Percentiles rank a stretch among this genome's conserved stretches.
phyloP scores from a whole-genome alignment of 2,329 filamentous ascomycete species.

The Fonsecaea monophora region DNA sequence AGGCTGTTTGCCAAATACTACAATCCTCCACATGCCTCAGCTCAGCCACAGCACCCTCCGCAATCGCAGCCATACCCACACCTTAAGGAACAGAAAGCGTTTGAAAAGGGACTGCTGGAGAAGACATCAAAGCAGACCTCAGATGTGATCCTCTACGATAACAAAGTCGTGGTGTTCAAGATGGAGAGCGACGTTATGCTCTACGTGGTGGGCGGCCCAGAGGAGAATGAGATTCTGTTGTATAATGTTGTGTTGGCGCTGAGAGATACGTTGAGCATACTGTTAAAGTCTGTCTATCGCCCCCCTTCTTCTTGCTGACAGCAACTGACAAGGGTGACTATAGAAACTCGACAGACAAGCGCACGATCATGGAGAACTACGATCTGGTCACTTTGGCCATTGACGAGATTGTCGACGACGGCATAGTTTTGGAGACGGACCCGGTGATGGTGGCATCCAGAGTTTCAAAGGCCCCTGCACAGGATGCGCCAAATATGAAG shows the following conservation, averaged over 20 bases:
- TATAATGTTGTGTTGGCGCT: slow-evolving; percentile 95
- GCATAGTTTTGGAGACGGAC: slow-evolving; percentile 96
- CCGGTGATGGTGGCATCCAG: slow-evolving; percentile 90
- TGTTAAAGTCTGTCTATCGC: slow-evolving; percentile 77
- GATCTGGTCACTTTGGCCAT: slow-evolving; percentile 92
- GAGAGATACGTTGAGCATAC: slow-evolving; percentile 84
- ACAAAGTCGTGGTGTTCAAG: slow-evolving; percentile 96
- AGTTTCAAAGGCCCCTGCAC: slow-evolving; percentile 87
- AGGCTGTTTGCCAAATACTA: slow-evolving; percentile 97
- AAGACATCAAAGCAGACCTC: slow-evolving; percentile 96
- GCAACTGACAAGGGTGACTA: slow-evolving; percentile 22
- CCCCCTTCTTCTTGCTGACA: neutral
- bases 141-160: slow-evolving; percentile 97
- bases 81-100: slow-evolving; percentile 91
- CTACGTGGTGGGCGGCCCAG: slow-evolving; percentile 87
- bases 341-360: slow-evolving; percentile 95
- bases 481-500: slow-evolving; percentile 86
- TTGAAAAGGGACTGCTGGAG: slow-evolving; percentile 93
- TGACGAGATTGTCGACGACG: slow-evolving; percentile 94
- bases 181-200: slow-evolving; percentile 96
- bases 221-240: slow-evolving; percentile 96
- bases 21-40: slow-evolving; percentile 68
- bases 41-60: slow-evolving; percentile 65
- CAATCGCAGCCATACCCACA: slow-evolving; percentile 74
- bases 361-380: slow-evolving; percentile 98